Percentiles rank a stretch among this genome's conserved stretches.
phyloP scores from a whole-genome alignment of 306 rosid species.

The Castanospermum australe region DNA sequence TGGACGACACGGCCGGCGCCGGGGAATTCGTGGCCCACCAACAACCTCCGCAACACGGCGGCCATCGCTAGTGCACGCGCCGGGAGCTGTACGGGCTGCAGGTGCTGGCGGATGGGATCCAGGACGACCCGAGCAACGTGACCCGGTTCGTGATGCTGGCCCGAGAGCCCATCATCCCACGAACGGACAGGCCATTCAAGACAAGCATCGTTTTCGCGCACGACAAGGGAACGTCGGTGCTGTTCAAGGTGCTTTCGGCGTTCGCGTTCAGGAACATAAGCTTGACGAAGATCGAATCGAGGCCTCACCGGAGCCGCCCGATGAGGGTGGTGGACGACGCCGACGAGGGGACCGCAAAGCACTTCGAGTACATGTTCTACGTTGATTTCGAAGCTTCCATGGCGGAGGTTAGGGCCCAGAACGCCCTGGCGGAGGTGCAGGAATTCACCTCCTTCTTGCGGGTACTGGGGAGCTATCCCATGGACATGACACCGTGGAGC shows the following conservation, averaged over 20 bases:
- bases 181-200: slow-evolving; percentile 89
- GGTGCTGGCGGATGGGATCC: slow-evolving; percentile 73
- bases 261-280: slow-evolving; percentile 90
- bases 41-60: slow-evolving; percentile 77
- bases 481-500: slow-evolving; percentile 97
- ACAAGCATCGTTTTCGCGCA: slow-evolving; percentile 97
- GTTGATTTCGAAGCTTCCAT: slow-evolving; percentile 93
- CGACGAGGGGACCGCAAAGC: slow-evolving; percentile 89
- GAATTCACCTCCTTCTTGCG: slow-evolving; percentile 93
- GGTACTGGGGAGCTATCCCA: slow-evolving; percentile 90
- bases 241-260: slow-evolving; percentile 89
- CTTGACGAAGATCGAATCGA: slow-evolving; percentile 89
- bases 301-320: slow-evolving; percentile 89
- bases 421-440: slow-evolving; percentile 92
- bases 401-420: slow-evolving; percentile 94
- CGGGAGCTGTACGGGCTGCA: slow-evolving; percentile 76
- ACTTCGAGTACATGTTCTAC: slow-evolving; percentile 87
- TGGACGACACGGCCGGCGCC: slow-evolving; percentile 95
- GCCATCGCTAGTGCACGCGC: slow-evolving; percentile 92
- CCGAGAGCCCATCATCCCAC: slow-evolving; percentile 85
- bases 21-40: slow-evolving; percentile 78
- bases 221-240: slow-evolving; percentile 82
- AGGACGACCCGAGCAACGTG: slow-evolving; percentile 91
- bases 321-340: slow-evolving; percentile 75
- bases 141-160: slow-evolving; percentile 95